Percentiles rank a stretch among this genome's conserved stretches.
Evolutionary conservation across 2,329 filamentous ascomycete species (phyloP).

Genomic region (Penicillium sp.): DNA sequence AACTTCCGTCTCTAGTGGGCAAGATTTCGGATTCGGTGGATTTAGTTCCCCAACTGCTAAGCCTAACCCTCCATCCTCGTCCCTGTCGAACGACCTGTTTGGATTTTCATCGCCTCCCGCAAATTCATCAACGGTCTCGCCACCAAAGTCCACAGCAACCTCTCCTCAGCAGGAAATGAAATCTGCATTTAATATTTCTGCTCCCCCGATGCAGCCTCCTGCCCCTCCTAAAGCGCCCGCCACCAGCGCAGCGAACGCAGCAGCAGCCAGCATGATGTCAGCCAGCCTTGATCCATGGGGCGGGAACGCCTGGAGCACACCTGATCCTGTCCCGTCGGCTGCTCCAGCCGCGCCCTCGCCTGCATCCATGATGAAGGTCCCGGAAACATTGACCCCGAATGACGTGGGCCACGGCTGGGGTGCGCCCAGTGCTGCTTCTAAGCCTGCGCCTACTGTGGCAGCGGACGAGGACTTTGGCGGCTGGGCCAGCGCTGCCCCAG

Average conservation of each 20-base stretch:
- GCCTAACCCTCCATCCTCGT: constrained; percentile 44
- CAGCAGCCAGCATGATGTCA: constrained; percentile 41
- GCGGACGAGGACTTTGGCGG: constrained; percentile 95
- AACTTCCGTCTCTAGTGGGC: constrained; percentile 56
- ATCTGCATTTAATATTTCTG: constrained; percentile 81
- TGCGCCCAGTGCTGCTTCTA: constrained; percentile 34
- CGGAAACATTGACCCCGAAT: constrained; percentile 50
- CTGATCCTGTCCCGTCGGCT: constrained; percentile 55
- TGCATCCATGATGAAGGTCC: constrained; percentile 40
- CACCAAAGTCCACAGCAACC: constrained; percentile 41
- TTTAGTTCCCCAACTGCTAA: constrained; percentile 50
- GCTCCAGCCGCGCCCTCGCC: constrained; percentile 32
- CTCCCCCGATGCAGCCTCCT: constrained; percentile 43
- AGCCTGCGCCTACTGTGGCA: constrained; percentile 62
- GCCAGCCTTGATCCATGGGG: constrained; percentile 74
- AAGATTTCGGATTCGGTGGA: constrained; percentile 65
- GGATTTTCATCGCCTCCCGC: constrained; percentile 60
- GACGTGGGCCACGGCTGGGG: constrained; percentile 68
- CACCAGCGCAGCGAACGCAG: constrained; percentile 41
- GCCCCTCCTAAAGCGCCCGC: constrained; percentile 41
- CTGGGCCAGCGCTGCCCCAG: constrained; percentile 75
- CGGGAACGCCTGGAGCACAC: constrained; percentile 74
- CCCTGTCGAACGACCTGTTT: constrained; percentile 75
- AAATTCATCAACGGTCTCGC: constrained; percentile 42
- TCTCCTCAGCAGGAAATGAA: constrained; percentile 43